These are phyloP conservation scores for Metarhizium album DNA, from an alignment of 2,329 filamentous ascomycete genomes.

Conservation along the genomic window DNA sequence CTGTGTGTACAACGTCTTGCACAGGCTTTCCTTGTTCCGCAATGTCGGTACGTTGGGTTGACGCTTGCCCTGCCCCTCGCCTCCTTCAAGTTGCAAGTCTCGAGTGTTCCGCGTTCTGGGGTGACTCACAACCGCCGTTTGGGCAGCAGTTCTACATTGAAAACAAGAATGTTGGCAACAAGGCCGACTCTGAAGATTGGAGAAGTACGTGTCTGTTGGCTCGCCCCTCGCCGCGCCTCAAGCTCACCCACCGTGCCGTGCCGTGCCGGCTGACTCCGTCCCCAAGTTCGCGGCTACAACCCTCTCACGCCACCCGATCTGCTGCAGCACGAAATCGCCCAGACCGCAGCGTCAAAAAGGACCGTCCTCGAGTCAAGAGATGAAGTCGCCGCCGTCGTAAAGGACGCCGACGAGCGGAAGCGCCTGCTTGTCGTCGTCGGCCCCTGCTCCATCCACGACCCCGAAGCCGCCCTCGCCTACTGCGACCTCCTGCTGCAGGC, in stretches of 20 bases:
- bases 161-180: constrained; percentile 71
- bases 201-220: constrained; percentile 47
- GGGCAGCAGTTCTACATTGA: constrained; percentile 57
- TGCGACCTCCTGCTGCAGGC: constrained; percentile 71
- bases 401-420: constrained; percentile 50
- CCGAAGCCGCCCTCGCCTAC: constrained; percentile 82
- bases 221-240: too few relatives aligned
- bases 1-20: too few relatives aligned
- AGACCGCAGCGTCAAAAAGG: constrained; percentile 43
- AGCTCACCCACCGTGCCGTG: neutral
- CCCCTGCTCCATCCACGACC: constrained; percentile 96
- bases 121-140: constrained; percentile 17
- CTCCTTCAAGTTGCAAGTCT: neutral
- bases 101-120: too few relatives aligned
- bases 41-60: constrained; percentile 8
- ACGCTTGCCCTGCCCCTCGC: neutral
- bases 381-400: constrained; percentile 58
- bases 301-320: constrained; percentile 87
- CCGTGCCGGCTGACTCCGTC: neutral
- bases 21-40: too few relatives aligned
- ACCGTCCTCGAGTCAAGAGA: constrained; percentile 53
- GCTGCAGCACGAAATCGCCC: constrained; percentile 82
- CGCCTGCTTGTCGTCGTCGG: constrained; percentile 69
- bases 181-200: constrained; percentile 66
- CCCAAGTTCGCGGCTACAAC: constrained; percentile 74